phyloP scores from a whole-genome alignment of 306 rosid genomes.

The Cucumis hystrix region DNA sequence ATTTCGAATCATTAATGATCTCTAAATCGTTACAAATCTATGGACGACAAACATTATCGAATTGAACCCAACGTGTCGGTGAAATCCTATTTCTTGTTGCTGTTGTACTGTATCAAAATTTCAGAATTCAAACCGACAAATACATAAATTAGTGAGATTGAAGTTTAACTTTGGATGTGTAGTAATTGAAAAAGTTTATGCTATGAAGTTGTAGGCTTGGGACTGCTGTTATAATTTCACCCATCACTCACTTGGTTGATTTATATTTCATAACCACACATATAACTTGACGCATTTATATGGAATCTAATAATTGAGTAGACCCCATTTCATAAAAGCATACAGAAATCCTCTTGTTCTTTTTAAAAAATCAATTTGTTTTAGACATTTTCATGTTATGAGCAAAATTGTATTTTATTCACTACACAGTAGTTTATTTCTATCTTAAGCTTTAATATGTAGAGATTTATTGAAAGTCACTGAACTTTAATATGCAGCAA shows the following conservation, averaged over 20 bases:
- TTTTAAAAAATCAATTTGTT: neutral
- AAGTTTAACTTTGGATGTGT: neutral
- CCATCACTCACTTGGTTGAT: no score
- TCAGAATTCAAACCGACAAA: neutral
- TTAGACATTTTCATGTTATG: neutral
- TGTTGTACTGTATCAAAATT: neutral
- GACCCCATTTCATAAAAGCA: neutral
- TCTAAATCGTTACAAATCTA: neutral
- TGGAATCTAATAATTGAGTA: constrained; percentile 1
- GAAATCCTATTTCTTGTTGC: neutral
- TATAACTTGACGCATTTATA: neutral
- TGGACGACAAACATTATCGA: neutral
- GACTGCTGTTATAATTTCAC: neutral
- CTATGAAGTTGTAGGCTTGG: neutral
- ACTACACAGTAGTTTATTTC: neutral
- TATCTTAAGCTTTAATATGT: neutral
- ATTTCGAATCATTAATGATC: neutral
- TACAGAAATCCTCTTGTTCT: neutral
- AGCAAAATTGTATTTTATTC: neutral
- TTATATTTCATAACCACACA: no score
- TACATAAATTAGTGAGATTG: neutral
- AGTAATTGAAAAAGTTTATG: neutral
- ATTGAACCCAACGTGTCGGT: neutral
- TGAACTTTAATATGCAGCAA: no score
- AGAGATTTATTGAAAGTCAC: no score